Conservation (phyloP, 805 yeast species). For the Millerago galiae region DNA sequence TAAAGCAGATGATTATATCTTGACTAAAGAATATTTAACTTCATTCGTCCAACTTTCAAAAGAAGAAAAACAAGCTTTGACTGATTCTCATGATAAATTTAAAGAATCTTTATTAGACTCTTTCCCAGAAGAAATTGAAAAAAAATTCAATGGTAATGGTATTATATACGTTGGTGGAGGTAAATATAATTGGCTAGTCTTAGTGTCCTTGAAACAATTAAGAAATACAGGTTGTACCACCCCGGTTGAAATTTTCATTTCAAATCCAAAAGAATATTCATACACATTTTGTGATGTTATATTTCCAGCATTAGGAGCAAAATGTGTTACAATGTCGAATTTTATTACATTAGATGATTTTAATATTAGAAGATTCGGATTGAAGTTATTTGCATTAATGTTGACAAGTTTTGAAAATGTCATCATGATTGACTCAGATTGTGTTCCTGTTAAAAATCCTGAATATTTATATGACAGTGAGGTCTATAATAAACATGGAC, state of each 20-base stretch:
- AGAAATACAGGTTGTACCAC: slow-evolving; percentile 52
- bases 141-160: slow-evolving; percentile 29
- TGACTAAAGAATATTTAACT: no score
- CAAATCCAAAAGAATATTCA: slow-evolving; percentile 59
- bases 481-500: slow-evolving; percentile 42
- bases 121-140: no score
- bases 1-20: no score
- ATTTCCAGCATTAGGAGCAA: slow-evolving; percentile 54
- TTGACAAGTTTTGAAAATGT: slow-evolving; percentile 70
- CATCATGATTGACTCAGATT: slow-evolving; percentile 69
- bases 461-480: slow-evolving; percentile 47
- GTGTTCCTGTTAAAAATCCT: slow-evolving; percentile 57
- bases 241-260: slow-evolving; percentile 76
- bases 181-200: slow-evolving; percentile 62
- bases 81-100: no score
- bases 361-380: slow-evolving; percentile 57
- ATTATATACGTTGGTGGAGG: slow-evolving; percentile 79
- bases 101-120: no score
- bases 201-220: slow-evolving; percentile 56
- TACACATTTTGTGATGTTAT: slow-evolving; percentile 55
- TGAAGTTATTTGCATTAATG: slow-evolving; percentile 62
- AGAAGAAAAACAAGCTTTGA: no score
- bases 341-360: slow-evolving; percentile 39
- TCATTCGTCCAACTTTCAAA: no score
- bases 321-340: slow-evolving; percentile 59